Base-by-base conservation (phyloP, 139 green algal genomes). In the Pycnococcus provasolii region DNA sequence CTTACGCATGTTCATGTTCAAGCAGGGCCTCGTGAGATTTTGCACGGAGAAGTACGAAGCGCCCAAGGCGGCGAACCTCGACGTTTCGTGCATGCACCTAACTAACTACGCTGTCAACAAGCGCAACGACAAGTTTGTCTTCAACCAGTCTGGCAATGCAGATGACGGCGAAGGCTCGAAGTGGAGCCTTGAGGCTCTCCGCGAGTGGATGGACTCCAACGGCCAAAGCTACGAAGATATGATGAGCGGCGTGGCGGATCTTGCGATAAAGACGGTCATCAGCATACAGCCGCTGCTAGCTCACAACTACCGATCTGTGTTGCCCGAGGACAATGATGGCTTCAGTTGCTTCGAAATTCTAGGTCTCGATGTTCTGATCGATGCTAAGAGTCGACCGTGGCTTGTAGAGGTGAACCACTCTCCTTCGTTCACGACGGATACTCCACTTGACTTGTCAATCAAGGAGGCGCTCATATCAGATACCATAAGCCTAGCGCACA, bases 401-500 rank as follows among this genome's bases (percentile, higher is more conserved):
- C 79, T 94, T 53, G 72, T 94, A 1, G 87, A 94, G 79, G 82
- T 91, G 42, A 94, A 94, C 72, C 86, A 92, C 72, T 88, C 80
- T 1, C 84, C 86, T 53, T 87, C 79, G 44, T 88, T 94, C 64
- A 81, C 75, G 57, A 81, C 73, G 26, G 86, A 90, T 75, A 85
- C 75, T 0, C 70, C 80, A 0, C 79, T 91, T 52, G 87, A 93
- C 64, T 70, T 80, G 11, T 55, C 58, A 1, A 50, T 88, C 54
- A 88, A 80, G 75, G 47, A 68, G 42, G 65, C 46, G 3, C 64
- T 84, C 58, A 79, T 81, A 0, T n/a, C 45, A 3, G 77, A 84
- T 53, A 76, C 80, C 0, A 70, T 87, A 48, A 44, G 64, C 5
- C 59, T 74, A 7, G 68, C 70, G 64, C 7, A 39, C 37, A 64